Conservation (phyloP, 2,329 filamentous ascomycete genomes). For the Alternaria alternata region DNA sequence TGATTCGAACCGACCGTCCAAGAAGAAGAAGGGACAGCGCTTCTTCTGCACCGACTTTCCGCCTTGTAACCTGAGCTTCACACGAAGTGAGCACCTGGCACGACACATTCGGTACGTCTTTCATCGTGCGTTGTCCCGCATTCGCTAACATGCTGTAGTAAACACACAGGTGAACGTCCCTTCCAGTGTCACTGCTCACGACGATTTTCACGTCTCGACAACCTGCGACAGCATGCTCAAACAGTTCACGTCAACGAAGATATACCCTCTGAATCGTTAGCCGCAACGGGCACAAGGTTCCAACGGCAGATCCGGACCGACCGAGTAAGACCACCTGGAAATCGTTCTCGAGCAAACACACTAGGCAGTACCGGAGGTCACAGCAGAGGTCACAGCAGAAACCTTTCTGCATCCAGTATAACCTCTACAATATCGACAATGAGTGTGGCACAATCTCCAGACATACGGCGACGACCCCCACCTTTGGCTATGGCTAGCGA, state of each 20-base stretch:
- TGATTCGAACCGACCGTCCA: constrained; percentile 75
- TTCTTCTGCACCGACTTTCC: constrained; percentile 98
- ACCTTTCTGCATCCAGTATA: constrained; percentile 89
- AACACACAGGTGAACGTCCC: constrained; percentile 96
- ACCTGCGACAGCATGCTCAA: constrained; percentile 94
- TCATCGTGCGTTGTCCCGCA: constrained; percentile 2
- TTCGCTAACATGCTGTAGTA: constrained; percentile 63
- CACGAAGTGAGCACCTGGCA: constrained; percentile 91
- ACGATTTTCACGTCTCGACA: constrained; percentile 92
- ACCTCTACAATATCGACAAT: constrained; percentile 76
- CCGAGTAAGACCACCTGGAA: constrained; percentile 75
- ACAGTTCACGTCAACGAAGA: constrained; percentile 98
- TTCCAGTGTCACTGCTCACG: constrained; percentile 96
- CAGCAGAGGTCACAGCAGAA: constrained; percentile 79
- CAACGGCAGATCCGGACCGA: constrained; percentile 92
- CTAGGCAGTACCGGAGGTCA: constrained; percentile 75
- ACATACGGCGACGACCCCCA: constrained; percentile 74
- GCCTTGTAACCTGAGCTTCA: constrained; percentile 93
- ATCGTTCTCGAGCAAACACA: constrained; percentile 78
- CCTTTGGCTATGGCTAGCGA: constrained; percentile 85
- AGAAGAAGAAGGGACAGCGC: constrained; percentile 95
- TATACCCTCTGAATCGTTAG: constrained; percentile 91
- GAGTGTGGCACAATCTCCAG: constrained; percentile 58
- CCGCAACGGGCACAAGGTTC: constrained; percentile 89
- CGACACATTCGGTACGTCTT: constrained; percentile 82